Evolutionary conservation across 1,284 basidiomycete species (phyloP).

Genomic region (Sporisorium graminicola): DNA sequence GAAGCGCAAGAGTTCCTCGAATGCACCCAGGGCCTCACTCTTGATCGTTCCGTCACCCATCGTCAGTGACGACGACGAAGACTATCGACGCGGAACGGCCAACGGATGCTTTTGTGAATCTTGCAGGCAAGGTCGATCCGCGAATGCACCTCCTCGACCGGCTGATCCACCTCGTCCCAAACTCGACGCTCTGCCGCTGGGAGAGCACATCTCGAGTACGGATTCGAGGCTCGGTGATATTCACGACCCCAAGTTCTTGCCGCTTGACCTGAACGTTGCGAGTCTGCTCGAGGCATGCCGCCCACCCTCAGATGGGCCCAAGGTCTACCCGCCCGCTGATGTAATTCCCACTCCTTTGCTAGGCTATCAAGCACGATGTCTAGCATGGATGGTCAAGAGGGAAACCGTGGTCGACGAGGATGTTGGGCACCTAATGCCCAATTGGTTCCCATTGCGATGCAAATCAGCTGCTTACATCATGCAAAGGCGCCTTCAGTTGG

Average conservation of each 20-base stretch:
- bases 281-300: constrained; percentile 52
- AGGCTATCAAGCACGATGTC: constrained; percentile 47
- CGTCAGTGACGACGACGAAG: constrained; percentile 1
- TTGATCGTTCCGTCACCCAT: neutral
- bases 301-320: constrained; percentile 29
- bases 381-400: constrained; percentile 50
- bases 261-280: constrained; percentile 44
- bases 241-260: constrained; percentile 21
- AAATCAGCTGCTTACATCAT: constrained; percentile 20
- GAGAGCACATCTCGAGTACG: constrained; percentile 15
- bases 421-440: constrained; percentile 29
- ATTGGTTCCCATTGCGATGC: constrained; percentile 45
- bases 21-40: constrained; percentile 4
- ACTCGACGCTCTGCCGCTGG: constrained; percentile 11
- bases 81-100: neutral
- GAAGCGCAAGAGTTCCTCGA: constrained; percentile 33
- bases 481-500: constrained; percentile 29
- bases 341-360: constrained; percentile 42
- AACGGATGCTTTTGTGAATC: constrained; percentile 2
- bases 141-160: neutral
- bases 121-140: neutral
- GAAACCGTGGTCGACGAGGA: constrained; percentile 44
- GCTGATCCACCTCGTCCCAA: constrained; percentile 14
- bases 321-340: constrained; percentile 32
- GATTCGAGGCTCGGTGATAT: constrained; percentile 37